phyloP scores from a whole-genome alignment of 371 early-diverging fungal genomes.

The Mucor racemosus region DNA sequence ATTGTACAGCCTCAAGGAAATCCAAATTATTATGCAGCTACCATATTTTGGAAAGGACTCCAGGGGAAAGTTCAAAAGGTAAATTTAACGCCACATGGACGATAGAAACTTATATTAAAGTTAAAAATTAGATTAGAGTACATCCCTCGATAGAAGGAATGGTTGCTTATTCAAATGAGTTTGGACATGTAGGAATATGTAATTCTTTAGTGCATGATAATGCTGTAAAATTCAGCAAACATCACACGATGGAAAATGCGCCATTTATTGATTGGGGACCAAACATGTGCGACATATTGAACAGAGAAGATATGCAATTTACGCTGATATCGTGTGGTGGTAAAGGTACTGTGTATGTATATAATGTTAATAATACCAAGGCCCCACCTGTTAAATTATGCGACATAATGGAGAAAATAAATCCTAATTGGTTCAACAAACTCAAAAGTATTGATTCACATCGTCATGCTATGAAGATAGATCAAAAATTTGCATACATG shows the following conservation, averaged over 20 bases:
- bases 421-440: constrained; percentile 40
- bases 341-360: constrained; percentile 28
- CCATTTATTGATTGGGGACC: constrained; percentile 28
- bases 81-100: neutral
- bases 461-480: constrained; percentile 43
- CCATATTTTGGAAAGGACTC: constrained; percentile 47
- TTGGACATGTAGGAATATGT: constrained; percentile 49
- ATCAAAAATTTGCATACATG: constrained; percentile 35
- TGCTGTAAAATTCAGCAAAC: constrained; percentile 30
- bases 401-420: constrained; percentile 30
- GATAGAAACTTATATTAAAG: neutral
- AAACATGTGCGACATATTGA: constrained; percentile 10
- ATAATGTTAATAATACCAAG: constrained; percentile 21
- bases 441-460: constrained; percentile 17
- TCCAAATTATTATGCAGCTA: constrained; percentile 40
- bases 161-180: constrained; percentile 49
- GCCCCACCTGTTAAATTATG: constrained; percentile 29
- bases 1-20: constrained; percentile 12
- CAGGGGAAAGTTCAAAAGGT: constrained; percentile 50
- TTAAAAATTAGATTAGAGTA: constrained; percentile 35
- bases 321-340: constrained; percentile 34
- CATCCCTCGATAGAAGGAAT: constrained; percentile 47
- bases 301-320: constrained; percentile 18
- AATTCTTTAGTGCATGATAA: constrained; percentile 33
- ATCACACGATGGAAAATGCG: constrained; percentile 29